These are phyloP conservation scores for Lolium multiflorum DNA, from an alignment of 176 grass and related monocot species.

Conservation along the genomic window DNA sequence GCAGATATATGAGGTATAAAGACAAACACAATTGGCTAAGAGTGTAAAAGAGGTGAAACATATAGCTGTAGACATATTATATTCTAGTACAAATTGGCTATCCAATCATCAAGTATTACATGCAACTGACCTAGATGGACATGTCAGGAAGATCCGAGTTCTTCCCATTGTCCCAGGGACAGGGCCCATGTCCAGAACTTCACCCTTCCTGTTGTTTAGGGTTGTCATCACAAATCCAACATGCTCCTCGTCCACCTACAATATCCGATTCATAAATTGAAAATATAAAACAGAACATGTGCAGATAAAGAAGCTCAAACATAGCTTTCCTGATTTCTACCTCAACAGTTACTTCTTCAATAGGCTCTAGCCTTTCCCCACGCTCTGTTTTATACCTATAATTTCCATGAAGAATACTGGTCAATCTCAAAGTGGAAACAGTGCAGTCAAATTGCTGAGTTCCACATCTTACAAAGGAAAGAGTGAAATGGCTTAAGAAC, in stretches of 20 bases:
- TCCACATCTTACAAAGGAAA: constrained; percentile 10
- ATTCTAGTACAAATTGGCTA: constrained; percentile 6
- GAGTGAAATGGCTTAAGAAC: background rate
- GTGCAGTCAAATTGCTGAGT: constrained; percentile 26
- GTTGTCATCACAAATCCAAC: constrained; percentile 94
- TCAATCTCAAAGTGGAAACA: constrained; percentile 26
- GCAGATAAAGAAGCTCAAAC: constrained; percentile 34
- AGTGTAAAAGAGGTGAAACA: constrained; percentile 21
- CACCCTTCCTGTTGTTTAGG: constrained; percentile 85
- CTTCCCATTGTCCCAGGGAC: constrained; percentile 80
- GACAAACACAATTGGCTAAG: constrained; percentile 6
- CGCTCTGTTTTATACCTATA: constrained; percentile 94
- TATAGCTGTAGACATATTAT: background rate
- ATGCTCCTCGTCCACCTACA: constrained; percentile 95
- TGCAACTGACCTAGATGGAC: constrained; percentile 84
- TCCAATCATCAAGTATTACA: background rate
- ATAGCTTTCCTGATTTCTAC: constrained; percentile 53
- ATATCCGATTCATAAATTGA: constrained; percentile 40
- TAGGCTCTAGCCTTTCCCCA: constrained; percentile 79
- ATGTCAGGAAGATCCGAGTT: constrained; percentile 87
- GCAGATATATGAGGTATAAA: background rate
- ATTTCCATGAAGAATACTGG: constrained; percentile 27
- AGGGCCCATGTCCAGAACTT: constrained; percentile 96
- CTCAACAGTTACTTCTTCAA: constrained; percentile 99
- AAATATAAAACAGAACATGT: constrained; percentile 33